Base-by-base conservation (phyloP, 805 yeast genomes). In the Kodamaea jinghongensis region DNA sequence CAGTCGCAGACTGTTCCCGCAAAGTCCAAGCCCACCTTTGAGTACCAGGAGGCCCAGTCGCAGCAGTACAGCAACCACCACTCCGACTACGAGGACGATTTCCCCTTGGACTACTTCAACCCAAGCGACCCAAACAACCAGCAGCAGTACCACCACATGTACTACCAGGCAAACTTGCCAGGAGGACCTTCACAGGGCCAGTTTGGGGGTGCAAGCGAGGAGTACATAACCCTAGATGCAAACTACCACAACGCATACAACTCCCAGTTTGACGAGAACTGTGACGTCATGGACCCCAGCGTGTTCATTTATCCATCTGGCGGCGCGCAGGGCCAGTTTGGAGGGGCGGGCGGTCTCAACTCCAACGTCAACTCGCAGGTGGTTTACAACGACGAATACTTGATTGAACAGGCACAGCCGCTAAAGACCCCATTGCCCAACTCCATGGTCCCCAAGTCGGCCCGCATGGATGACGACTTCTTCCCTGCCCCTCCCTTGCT, bases 101-200 rank as follows among this genome's bases (percentile, higher is more conserved):
- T 83, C 61, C 89, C 90, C 3, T 58, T 83, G 40, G 89, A 83
- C 49, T 82, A 80, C 54, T 73, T 83, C 52, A 78, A 79, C 14
- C 61, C 65, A 3, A 69, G 63, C 17, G 58, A 63, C 44, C 61
- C 64, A 6, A 55, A 54, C 17, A 42, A 14, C 17, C 29, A 22
- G 17, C 36, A 23, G 27, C 40, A 14, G 14, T 30, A 15, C n/a
- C 12, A 6, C 17, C 40, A 31, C 28, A 34, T 30, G 35, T 27
- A 13, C 16, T 22, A 23, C 12, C 35, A 32, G 11, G 9, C 12
- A 17, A 22, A 22, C 10, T 6, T 20, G 23, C 8, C 23, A 6
- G 23, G 23, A 20, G 23, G 23, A 20, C 23, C 23, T 6, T 8
- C 23, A 20, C 23, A 20, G 23, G 23, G 23, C 23, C 35, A 32